A percentile compares a stretch with the other conserved stretches of the same genome.
Conservation (phyloP, 2,329 filamentous ascomycete genomes). For the Decorospora gaudefroyi region DNA sequence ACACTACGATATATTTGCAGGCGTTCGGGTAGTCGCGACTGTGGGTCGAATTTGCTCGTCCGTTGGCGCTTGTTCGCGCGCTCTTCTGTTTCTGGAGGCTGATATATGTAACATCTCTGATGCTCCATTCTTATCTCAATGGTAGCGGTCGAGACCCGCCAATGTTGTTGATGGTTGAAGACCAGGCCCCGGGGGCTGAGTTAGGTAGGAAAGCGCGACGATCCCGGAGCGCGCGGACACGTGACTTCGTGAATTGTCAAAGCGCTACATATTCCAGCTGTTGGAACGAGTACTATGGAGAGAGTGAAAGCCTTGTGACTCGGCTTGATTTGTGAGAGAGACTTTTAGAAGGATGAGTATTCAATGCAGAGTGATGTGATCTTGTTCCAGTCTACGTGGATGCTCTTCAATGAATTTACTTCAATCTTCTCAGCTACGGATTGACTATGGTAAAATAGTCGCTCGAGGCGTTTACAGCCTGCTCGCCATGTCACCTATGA, state of each 20-base stretch:
- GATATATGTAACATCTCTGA: slow-evolving; percentile 55
- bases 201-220: slow-evolving; percentile 17
- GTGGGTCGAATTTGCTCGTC: slow-evolving; percentile 35
- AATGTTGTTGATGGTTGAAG: slow-evolving; percentile 4
- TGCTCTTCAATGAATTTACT: no score
- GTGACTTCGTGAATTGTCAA: slow-evolving; percentile 29
- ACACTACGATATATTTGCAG: slow-evolving; percentile 63
- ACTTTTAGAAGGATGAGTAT: no score
- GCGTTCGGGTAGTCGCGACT: slow-evolving; percentile 52
- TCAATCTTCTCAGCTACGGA: no score
- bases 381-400: no score
- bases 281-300: not conserved
- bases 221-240: slow-evolving; percentile 36
- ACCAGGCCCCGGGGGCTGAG: slow-evolving; percentile 14
- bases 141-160: not conserved
- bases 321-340: no score
- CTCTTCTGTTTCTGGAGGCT: slow-evolving; percentile 42
- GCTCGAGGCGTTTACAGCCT: no score
- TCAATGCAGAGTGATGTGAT: no score
- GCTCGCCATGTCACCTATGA: no score
- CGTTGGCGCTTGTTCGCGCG: slow-evolving; percentile 51
- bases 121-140: slow-evolving; percentile 50
- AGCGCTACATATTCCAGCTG: slow-evolving; percentile 1
- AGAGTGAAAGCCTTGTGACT: not conserved
- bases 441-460: no score